These are phyloP conservation scores for Intubia oerlemansii DNA, from an alignment of 2,329 filamentous ascomycete species.

Conservation along the genomic window DNA sequence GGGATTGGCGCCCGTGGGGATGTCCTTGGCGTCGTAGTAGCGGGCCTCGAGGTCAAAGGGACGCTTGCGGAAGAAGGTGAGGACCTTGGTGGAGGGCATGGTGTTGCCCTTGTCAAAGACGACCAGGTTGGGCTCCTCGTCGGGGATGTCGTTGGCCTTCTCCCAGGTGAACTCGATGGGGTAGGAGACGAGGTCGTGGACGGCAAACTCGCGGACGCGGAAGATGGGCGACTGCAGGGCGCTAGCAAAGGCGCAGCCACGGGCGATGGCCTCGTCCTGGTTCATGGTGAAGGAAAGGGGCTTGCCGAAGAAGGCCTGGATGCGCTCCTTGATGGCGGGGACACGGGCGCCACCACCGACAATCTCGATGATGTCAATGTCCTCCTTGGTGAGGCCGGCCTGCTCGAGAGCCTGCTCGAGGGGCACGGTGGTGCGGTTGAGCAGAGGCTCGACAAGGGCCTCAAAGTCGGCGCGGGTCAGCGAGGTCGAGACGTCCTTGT, in stretches of 20 bases:
- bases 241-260: slow-evolving; percentile 92
- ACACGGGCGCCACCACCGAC: slow-evolving; percentile 91
- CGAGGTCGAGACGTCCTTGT: slow-evolving; percentile 74
- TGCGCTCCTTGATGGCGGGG: slow-evolving; percentile 73
- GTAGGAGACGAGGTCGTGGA: slow-evolving; percentile 95
- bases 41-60: slow-evolving; percentile 89
- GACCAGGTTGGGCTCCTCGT: slow-evolving; percentile 91
- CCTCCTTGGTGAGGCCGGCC: slow-evolving; percentile 72
- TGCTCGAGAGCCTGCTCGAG: slow-evolving; percentile 88
- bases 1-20: slow-evolving; percentile 70
- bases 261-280: slow-evolving; percentile 90
- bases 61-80: slow-evolving; percentile 98
- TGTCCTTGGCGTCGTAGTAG: slow-evolving; percentile 66
- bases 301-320: slow-evolving; percentile 86
- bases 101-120: slow-evolving; percentile 97
- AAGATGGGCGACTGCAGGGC: slow-evolving; percentile 94
- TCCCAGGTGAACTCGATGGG: slow-evolving; percentile 98
- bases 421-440: slow-evolving; percentile 49
- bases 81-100: slow-evolving; percentile 94
- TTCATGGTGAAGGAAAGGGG: slow-evolving; percentile 87
- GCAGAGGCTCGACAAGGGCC: slow-evolving; percentile 66
- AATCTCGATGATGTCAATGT: slow-evolving; percentile 85
- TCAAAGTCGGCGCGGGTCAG: slow-evolving; percentile 91
- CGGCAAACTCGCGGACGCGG: slow-evolving; percentile 92
- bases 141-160: slow-evolving; percentile 92